Evolutionary conservation across 441 rosid species (phyloP), one percentile per base, ranked within the genome.

Genomic region (Syzygium malaccense): DNA sequence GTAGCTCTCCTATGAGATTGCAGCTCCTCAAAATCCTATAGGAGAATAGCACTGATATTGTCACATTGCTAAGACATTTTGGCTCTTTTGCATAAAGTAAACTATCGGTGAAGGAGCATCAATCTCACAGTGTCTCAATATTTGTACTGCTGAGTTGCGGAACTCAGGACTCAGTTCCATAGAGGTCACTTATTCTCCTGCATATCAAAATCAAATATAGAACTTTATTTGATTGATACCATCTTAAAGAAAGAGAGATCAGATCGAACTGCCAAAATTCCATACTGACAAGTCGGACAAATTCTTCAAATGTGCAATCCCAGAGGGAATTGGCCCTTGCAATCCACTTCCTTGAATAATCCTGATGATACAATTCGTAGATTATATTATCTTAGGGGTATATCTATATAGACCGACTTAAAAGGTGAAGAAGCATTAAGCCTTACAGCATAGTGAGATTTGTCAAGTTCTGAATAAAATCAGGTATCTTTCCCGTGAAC

Each of bases 341-440:
- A 88, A 79, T 45, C 89, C 89, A 85, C 89, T 88, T 88, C 86
- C 89, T 85, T 88, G 87, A 26, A 88, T 88, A 30, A 20, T 3
- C 53, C 87, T 88, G 55, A 60, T 5, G 20, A 33, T 62, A 28
- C 60, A 28, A 33, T 32, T 26, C n/a, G 30, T 49, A 60, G 33
- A 2, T 41, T 8, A 3, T 17, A 55, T 5, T 10, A n/a, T 32
- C 19, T 41, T 26, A 0, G 53, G 12, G 41, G 19, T 11, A 78
- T 2, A 25, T 80, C 37, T 11, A 30, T 32, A 87, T 41, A 33
- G 32, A 78, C 41, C 7, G 11, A 32, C 45, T 17, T 49, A 88
- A 62, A 28, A 45, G 12, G 64, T 3, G 26, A 54, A 13, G 54
- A 87, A 15, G 85, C 85, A 15, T 48, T n/a, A 51, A 37, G 53